Conservation (phyloP, 192 early-diverging fungal species). For the Phlyctochytrium planicorne region DNA sequence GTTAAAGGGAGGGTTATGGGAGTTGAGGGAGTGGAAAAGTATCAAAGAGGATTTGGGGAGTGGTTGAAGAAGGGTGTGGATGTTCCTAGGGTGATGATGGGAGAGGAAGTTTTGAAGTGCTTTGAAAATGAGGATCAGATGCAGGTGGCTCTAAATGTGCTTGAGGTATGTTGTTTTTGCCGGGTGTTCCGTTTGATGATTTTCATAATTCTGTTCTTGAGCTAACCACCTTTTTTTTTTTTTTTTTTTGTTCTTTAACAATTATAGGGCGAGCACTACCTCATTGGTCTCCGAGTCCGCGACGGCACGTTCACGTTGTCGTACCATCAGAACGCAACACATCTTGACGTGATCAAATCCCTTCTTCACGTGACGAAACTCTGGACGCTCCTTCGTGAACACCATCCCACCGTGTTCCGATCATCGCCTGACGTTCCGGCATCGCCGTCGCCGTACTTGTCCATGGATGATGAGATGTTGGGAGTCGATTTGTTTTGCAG, state of each 20-base stretch:
- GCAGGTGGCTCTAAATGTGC: slow-evolving; percentile 32
- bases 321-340: slow-evolving; percentile 50
- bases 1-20: slow-evolving; percentile 32
- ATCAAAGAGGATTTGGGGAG: slow-evolving; percentile 63
- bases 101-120: slow-evolving; percentile 41
- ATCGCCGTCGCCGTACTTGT: too few species aligned
- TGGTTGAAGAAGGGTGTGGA: slow-evolving; percentile 40
- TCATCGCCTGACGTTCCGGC: not conserved
- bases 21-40: slow-evolving; percentile 38
- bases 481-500: slow-evolving; percentile 27
- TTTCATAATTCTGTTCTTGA: too few species aligned
- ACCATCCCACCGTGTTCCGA: not conserved
- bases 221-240: too few species aligned
- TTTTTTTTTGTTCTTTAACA: slow-evolving; percentile 2
- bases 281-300: slow-evolving; percentile 42
- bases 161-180: slow-evolving; percentile 37
- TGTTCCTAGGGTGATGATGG: slow-evolving; percentile 44
- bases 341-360: slow-evolving; percentile 60
- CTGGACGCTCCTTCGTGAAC: not conserved
- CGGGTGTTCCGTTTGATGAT: too few species aligned
- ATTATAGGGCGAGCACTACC: slow-evolving; percentile 58
- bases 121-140: slow-evolving; percentile 44
- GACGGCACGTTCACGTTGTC: slow-evolving; percentile 38
- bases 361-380: slow-evolving; percentile 52
- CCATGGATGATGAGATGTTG: too few species aligned